These are phyloP conservation scores for Ascochyta clinopodiicola DNA, from an alignment of 2,329 filamentous ascomycete genomes.

Conservation along the genomic window DNA sequence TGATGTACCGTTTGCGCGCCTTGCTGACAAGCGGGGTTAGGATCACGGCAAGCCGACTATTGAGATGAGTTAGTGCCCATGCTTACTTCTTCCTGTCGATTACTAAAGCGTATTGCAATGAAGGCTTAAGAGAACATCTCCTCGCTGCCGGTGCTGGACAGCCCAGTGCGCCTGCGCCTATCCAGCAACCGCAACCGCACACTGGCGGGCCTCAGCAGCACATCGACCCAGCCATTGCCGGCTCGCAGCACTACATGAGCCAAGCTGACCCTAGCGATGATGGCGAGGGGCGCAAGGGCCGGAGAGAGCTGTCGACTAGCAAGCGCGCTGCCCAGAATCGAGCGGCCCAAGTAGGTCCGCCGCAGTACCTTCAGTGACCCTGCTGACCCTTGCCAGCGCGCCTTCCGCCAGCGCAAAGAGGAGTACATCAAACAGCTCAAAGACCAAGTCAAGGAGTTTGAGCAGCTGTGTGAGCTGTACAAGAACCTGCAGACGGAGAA, in stretches of 20 bases:
- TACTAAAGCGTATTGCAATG: slow-evolving; percentile 39
- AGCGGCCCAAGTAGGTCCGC: slow-evolving; percentile 79
- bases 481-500: slow-evolving; percentile 88
- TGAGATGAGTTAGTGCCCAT: slow-evolving; percentile 51
- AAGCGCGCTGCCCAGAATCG: slow-evolving; percentile 97
- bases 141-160: slow-evolving; percentile 60
- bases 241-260: slow-evolving; percentile 57
- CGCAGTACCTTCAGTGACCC: slow-evolving; percentile 7
- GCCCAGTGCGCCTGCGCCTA: slow-evolving; percentile 32
- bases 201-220: slow-evolving; percentile 58
- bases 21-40: slow-evolving; percentile 40
- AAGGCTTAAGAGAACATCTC: slow-evolving; percentile 69
- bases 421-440: slow-evolving; percentile 98
- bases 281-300: slow-evolving; percentile 65
- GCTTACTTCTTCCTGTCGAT: slow-evolving; percentile 24
- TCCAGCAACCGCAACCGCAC: slow-evolving; percentile 40
- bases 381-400: slow-evolving; percentile 67
- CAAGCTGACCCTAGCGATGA: slow-evolving; percentile 55
- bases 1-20: background rate
- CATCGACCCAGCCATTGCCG: slow-evolving; percentile 66
- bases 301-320: slow-evolving; percentile 90
- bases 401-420: slow-evolving; percentile 96
- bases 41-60: slow-evolving; percentile 48
- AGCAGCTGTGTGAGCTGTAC: slow-evolving; percentile 75
- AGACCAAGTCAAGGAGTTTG: slow-evolving; percentile 84